phyloP scores from a whole-genome alignment of 2,329 filamentous ascomycete genomes.

The Trichoderma atroviride region DNA sequence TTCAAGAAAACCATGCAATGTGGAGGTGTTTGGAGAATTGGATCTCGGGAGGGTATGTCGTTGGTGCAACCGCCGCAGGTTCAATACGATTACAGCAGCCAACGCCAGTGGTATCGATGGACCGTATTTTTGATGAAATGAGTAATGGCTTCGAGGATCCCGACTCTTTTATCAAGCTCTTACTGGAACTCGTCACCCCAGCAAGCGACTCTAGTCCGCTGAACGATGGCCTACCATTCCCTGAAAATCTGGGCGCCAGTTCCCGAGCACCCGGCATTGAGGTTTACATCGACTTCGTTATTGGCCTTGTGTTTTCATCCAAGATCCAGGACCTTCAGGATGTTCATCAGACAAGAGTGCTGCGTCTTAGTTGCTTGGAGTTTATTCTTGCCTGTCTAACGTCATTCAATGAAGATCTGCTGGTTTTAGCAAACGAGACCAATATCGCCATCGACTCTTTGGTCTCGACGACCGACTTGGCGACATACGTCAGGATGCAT shows the following conservation, averaged over 20 bases:
- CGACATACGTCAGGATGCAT: slow-evolving; percentile 81
- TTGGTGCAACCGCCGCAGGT: slow-evolving; percentile 36
- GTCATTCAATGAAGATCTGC: slow-evolving; percentile 92
- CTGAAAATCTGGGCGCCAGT: slow-evolving; percentile 77
- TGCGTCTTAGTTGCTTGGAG: slow-evolving; percentile 79
- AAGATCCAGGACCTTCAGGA: slow-evolving; percentile 68
- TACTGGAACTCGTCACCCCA: slow-evolving; percentile 72
- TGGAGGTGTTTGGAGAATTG: slow-evolving; percentile 82
- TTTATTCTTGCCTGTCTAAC: slow-evolving; percentile 79
- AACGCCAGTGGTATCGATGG: slow-evolving; percentile 51
- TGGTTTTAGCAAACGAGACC: slow-evolving; percentile 80
- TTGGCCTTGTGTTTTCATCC: slow-evolving; percentile 75
- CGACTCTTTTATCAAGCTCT: slow-evolving; percentile 77
- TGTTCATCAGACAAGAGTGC: slow-evolving; percentile 67
- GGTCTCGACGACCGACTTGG: slow-evolving; percentile 73
- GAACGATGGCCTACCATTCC: slow-evolving; percentile 80
- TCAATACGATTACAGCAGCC: slow-evolving; percentile 37
- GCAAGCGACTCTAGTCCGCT: slow-evolving; percentile 62
- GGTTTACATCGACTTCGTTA: slow-evolving; percentile 86
- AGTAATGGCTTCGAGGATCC: slow-evolving; percentile 82
- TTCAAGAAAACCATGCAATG: slow-evolving; percentile 68
- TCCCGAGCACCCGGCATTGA: slow-evolving; percentile 83
- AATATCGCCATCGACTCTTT: slow-evolving; percentile 73
- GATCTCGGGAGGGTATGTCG: slow-evolving; percentile 64
- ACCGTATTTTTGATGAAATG: slow-evolving; percentile 72